Percentiles rank a stretch among this genome's conserved stretches.
Conservation (phyloP, 2,329 filamentous ascomycete species). For the Diaporthe sp. region DNA sequence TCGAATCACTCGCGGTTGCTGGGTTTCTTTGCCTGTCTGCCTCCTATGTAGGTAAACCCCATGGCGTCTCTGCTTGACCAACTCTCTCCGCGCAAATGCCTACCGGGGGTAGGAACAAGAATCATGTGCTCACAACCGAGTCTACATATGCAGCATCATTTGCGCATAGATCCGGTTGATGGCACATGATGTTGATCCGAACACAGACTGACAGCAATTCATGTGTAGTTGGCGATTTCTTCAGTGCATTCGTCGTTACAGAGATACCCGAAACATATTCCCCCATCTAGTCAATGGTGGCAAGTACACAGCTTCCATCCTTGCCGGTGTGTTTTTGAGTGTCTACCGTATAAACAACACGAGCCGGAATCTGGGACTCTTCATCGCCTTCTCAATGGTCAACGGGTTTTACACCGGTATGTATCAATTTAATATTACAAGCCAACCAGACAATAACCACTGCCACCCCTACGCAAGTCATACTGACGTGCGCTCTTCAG, state of each 20-base stretch:
- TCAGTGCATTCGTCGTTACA: slow-evolving; percentile 91
- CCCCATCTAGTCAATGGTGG: slow-evolving; percentile 93
- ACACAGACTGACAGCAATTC: background rate
- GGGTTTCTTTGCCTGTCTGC: slow-evolving; percentile 87
- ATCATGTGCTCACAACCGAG: too few relatives aligned
- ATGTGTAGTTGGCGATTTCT: slow-evolving; percentile 77
- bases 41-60: slow-evolving; percentile 68
- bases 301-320: slow-evolving; percentile 89
- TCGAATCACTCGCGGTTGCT: slow-evolving; percentile 85
- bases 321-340: slow-evolving; percentile 83
- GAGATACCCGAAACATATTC: slow-evolving; percentile 87
- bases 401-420: slow-evolving; percentile 87
- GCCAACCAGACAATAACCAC: background rate
- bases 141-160: background rate
- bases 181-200: background rate
- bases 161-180: background rate
- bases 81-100: background rate
- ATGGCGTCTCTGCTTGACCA: background rate
- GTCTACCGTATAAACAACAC: slow-evolving; percentile 82
- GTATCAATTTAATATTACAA: slow-evolving; percentile 44
- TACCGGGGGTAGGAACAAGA: background rate
- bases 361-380: slow-evolving; percentile 73
- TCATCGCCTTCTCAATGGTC: slow-evolving; percentile 83
- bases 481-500: slow-evolving; percentile 51
- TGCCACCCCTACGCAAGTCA: background rate